phyloP scores from a whole-genome alignment of 495 filamentous ascomycete species.

The Rusavskia elegans region DNA sequence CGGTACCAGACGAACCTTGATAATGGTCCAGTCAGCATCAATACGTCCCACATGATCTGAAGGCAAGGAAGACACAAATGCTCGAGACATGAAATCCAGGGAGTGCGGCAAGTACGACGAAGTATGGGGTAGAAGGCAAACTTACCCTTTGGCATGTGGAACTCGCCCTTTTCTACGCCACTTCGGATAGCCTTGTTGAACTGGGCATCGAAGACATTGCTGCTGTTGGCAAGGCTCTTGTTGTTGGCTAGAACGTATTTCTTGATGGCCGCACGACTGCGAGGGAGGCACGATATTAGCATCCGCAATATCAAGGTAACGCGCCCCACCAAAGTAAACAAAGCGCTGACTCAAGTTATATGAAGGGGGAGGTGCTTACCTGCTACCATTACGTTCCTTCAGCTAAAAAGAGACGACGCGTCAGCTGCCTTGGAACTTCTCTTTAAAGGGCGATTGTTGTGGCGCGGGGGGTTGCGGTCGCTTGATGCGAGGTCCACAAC shows the following conservation, averaged over 20 bases:
- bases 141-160: constrained; percentile 91
- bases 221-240: constrained; percentile 51
- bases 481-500: constrained; percentile 2
- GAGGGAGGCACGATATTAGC: no score
- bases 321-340: constrained; percentile 8
- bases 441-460: background rate
- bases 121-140: constrained; percentile 7
- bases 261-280: constrained; percentile 88
- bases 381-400: constrained; percentile 50
- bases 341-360: background rate
- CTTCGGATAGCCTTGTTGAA: constrained; percentile 86
- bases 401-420: constrained; percentile 28
- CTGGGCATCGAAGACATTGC: constrained; percentile 67
- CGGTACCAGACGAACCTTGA: constrained; percentile 74
- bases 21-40: constrained; percentile 1
- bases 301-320: constrained; percentile 1
- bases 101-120: no score
- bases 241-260: constrained; percentile 98
- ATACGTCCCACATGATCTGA: no score
- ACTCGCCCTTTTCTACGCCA: constrained; percentile 80
- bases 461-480: constrained; percentile 7
- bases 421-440: constrained; percentile 7
- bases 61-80: no score
- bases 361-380: constrained; percentile 30
- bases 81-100: no score